These are phyloP conservation scores for Dissophora globulifera DNA, from an alignment of 192 early-diverging fungal species.

Conservation along the genomic window DNA sequence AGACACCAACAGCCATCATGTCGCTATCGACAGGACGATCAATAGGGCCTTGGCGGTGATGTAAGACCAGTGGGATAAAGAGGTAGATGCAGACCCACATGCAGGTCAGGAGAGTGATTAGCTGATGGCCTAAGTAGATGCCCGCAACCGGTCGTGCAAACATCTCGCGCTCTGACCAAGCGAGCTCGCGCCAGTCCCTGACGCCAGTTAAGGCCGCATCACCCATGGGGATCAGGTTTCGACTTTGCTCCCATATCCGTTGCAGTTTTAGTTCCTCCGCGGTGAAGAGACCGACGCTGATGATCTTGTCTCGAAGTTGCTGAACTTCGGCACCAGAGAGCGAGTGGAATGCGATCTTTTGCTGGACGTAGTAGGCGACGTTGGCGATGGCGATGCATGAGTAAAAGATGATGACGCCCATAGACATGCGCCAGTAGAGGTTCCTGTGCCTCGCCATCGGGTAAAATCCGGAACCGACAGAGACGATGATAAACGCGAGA, in stretches of 20 bases:
- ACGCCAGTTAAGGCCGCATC: constrained; percentile 1
- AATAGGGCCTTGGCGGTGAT: constrained; percentile 23
- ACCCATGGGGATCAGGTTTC: neutral
- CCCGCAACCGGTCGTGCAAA: constrained; percentile 1
- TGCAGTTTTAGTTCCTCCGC: neutral
- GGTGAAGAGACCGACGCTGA: neutral
- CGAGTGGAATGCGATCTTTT: neutral
- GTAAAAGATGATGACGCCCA: constrained; percentile 16
- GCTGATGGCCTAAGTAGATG: constrained; percentile 26
- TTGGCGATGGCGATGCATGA: constrained; percentile 1
- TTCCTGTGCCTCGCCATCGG: constrained; percentile 20
- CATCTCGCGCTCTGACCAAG: constrained; percentile 16
- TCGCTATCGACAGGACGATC: constrained; percentile 33
- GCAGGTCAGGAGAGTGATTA: constrained; percentile 20
- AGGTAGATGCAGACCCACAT: constrained; percentile 29
- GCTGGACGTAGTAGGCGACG: constrained; percentile 16
- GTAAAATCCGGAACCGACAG: constrained; percentile 41
- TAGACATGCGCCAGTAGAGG: constrained; percentile 7
- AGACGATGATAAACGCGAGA: constrained; percentile 23
- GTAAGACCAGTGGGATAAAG: constrained; percentile 27
- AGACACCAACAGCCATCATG: constrained; percentile 42
- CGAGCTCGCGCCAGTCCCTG: constrained; percentile 7
- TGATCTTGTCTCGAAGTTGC: constrained; percentile 1
- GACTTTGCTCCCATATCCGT: neutral
- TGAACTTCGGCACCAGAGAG: constrained; percentile 9